Percentiles rank a stretch among this genome's conserved stretches.
Evolutionary conservation across 2,329 filamentous ascomycete species (phyloP).

Genomic region (Juglanconis sp.): DNA sequence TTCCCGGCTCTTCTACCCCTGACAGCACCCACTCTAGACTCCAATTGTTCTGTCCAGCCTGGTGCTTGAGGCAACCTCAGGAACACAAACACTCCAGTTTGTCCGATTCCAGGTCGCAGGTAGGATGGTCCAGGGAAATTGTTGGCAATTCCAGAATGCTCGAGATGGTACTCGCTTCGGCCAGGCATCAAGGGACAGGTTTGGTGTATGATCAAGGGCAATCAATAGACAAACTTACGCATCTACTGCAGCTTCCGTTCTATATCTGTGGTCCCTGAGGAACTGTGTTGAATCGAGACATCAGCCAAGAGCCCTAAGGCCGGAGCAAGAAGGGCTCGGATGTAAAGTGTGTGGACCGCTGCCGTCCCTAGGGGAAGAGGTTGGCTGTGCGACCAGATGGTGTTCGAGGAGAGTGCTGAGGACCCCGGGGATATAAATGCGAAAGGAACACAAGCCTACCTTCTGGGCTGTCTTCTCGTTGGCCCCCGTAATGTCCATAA

Average conservation of each 20-base stretch:
- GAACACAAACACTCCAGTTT: not conserved
- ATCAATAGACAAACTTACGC: constrained; percentile 45
- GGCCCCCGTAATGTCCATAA: constrained; percentile 15
- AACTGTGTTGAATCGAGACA: constrained; percentile 35
- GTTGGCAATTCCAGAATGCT: not conserved
- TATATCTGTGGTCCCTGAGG: constrained; percentile 47
- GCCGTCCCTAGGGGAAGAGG: not conserved
- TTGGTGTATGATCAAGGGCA: constrained; percentile 5
- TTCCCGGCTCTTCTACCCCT: not conserved
- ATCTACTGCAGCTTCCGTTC: constrained; percentile 53
- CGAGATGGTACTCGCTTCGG: not conserved
- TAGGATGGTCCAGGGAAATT: not conserved
- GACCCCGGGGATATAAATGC: not conserved
- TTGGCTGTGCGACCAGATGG: too few species aligned
- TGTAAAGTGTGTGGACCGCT: not conserved
- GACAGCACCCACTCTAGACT: not conserved
- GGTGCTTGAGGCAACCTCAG: not conserved
- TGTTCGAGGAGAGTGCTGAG: not conserved
- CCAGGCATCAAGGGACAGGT: not conserved
- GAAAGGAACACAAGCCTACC: constrained; percentile 6
- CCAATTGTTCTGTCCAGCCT: not conserved
- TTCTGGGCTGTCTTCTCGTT: constrained; percentile 19
- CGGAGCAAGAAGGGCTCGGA: not conserved
- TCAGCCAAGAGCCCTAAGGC: not conserved
- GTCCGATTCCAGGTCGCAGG: not conserved